These are phyloP conservation scores for Phytophthora hibernalis DNA, from an alignment of 352 stramenopile genomes.

Conservation along the genomic window DNA sequence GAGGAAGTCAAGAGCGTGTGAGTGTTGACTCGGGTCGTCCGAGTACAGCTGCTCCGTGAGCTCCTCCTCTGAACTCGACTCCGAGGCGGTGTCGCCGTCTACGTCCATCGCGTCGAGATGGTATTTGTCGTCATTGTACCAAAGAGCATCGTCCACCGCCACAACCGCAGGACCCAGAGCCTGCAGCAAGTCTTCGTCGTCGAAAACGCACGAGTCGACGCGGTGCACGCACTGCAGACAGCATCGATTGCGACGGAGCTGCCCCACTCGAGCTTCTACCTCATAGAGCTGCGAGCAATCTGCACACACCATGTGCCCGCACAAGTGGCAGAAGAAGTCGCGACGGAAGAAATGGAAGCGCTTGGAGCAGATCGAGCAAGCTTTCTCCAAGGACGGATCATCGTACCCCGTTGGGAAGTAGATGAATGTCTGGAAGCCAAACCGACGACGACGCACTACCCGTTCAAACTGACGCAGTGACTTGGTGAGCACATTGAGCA, in stretches of 20 bases:
- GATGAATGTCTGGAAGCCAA: constrained; percentile 67
- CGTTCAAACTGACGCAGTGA: constrained; percentile 54
- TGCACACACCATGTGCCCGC: constrained; percentile 47
- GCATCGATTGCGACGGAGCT: constrained; percentile 46
- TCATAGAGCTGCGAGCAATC: constrained; percentile 55
- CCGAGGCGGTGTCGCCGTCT: constrained; percentile 46
- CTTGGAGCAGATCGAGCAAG: constrained; percentile 45
- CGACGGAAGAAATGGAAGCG: constrained; percentile 24
- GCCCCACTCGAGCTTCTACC: constrained; percentile 46
- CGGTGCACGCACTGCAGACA: constrained; percentile 55
- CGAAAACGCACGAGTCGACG: constrained; percentile 54
- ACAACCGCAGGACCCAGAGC: constrained; percentile 57
- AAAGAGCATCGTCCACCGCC: constrained; percentile 50
- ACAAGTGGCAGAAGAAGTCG: constrained; percentile 58
- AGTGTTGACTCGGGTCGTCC: constrained; percentile 47
- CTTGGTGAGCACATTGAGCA: constrained; percentile 56
- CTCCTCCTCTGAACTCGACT: constrained; percentile 41
- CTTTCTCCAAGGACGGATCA: constrained; percentile 33
- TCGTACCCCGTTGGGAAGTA: constrained; percentile 50
- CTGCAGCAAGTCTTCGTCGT: constrained; percentile 54
- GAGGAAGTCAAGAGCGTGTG: constrained; percentile 51
- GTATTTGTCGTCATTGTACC: constrained; percentile 50
- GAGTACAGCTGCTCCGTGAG: constrained; percentile 54
- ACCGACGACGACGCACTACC: constrained; percentile 59
- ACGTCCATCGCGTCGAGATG: constrained; percentile 32